Evolutionary conservation across 306 rosid genomes (phyloP), one percentile per base, ranked within the genome.

Genomic region (Medicago lupulina): DNA sequence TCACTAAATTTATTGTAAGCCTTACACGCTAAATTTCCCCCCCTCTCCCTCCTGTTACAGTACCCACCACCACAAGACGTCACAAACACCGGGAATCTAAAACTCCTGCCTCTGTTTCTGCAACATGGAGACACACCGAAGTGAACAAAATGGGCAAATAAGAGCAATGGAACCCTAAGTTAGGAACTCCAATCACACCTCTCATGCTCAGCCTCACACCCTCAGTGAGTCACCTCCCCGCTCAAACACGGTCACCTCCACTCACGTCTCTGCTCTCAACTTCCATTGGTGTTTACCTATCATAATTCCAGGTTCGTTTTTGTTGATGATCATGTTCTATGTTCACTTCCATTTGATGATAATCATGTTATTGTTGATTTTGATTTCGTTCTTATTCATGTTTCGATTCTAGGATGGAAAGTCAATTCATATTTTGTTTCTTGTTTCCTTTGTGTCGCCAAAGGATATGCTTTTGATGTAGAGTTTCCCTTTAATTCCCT

Each of bases 271-370:
- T 12, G 9, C 3, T 18, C 23, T 28, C 31, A 28, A 28, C 31
- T 1, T 28, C 31, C 4, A 28, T 28, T 28, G 31, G 31, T 28
- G 31, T 28, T 28, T 1, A 28, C 4, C 31, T 28, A 3, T 28
- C 31, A 28, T 28, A 28, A 8, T 55, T 11, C 28, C 61, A 8
- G 61, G 19, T 19, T 55, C 1, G 61, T 19, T 55, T 55, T 3
- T 18, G 31, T 55, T 55, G 5, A 57, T 57, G 10, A 55, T 9
- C 34, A 55, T 9, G 15, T 19, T 57, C 15, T 11, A 9, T 57
- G 34, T 57, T 57, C 62, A 57, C 62, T 15, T 57, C 34, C n/a
- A 21, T 57, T 19, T 19, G 63, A 55, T 19, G 34, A 57, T 57
- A 19, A 57, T 11, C 15, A 23, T 57, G 63, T 53, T 16, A 53